Conservation (phyloP, 306 rosid genomes). For the cucumber (Cucumis sativus) region DNA sequence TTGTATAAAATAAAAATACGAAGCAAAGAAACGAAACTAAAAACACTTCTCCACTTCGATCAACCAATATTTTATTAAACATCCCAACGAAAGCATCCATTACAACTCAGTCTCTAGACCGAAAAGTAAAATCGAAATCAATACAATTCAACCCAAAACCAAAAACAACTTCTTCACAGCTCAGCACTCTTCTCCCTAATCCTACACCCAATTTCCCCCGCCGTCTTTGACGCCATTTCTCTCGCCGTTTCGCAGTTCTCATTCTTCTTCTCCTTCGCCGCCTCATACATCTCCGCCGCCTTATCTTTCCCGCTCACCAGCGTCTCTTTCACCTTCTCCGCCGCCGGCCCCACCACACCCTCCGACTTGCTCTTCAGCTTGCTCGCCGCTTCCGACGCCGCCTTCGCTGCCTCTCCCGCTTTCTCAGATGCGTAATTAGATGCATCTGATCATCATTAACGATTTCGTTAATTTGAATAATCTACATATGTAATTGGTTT, state of each 20-base stretch:
- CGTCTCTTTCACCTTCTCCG: not conserved
- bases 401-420: conserved; percentile 16
- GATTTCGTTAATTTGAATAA: no score
- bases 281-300: not conserved
- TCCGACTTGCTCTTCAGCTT: conserved; percentile 7
- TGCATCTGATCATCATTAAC: conserved; percentile 12
- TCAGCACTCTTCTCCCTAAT: conserved; percentile 25
- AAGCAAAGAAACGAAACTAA: no score
- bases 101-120: not conserved
- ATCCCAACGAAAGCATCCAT: not conserved
- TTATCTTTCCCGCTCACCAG: conserved; percentile 11
- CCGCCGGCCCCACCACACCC: not conserved
- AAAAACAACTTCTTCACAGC: conserved; percentile 6
- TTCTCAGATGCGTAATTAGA: conserved; percentile 23
- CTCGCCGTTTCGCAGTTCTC: conserved; percentile 39
- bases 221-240: conserved; percentile 45
- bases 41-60: no score
- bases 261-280: conserved; percentile 22
- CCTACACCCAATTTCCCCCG: conserved; percentile 39
- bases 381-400: conserved; percentile 10
- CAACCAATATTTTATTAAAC: not conserved
- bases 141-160: not conserved
- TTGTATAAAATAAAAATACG: no score
- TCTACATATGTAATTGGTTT: no score
- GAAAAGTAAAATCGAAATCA: not conserved